Conservation (phyloP, 768 basidiomycete genomes). For the Tylopilus subfusipes region DNA sequence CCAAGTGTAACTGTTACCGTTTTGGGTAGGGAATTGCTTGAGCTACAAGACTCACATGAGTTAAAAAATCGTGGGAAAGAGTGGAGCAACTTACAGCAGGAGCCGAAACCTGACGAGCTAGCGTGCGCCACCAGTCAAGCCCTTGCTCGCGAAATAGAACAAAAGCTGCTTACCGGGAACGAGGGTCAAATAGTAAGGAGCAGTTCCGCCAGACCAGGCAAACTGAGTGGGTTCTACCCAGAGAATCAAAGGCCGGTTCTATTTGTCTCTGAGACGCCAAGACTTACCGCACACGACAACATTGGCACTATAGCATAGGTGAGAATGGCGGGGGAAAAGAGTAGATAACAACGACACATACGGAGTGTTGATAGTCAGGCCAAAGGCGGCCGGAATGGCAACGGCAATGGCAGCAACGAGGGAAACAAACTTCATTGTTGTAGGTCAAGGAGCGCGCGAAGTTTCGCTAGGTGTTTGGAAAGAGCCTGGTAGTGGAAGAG, state of each 20-base stretch:
- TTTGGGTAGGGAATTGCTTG: conserved; percentile 47
- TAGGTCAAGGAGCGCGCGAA: conserved; percentile 18
- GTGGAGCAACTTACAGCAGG: conserved; percentile 41
- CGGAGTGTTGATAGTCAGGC: conserved; percentile 66
- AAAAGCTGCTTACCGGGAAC: conserved; percentile 49
- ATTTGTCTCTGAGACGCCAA: background rate
- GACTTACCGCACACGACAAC: conserved; percentile 52
- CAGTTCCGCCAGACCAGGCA: conserved; percentile 46
- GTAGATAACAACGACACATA: conserved; percentile 34
- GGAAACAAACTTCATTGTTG: conserved; percentile 37
- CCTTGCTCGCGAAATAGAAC: too few species aligned
- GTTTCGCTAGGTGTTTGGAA: conserved; percentile 1
- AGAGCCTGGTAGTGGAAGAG: conserved; percentile 1
- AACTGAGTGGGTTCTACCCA: conserved; percentile 56
- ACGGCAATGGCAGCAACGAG: conserved; percentile 30
- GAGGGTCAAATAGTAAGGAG: conserved; percentile 59
- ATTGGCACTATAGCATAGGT: conserved; percentile 28
- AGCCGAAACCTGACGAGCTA: conserved; percentile 53
- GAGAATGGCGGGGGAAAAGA: conserved; percentile 1
- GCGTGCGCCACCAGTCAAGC: background rate
- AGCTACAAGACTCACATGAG: conserved; percentile 37
- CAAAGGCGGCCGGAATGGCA: conserved; percentile 36
- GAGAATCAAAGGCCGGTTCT: background rate
- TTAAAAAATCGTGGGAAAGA: background rate
- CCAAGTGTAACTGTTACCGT: conserved; percentile 51